Evolutionary conservation across 2,329 filamentous ascomycete genomes (phyloP).

Genomic region (Akanthomyces muscarius): DNA sequence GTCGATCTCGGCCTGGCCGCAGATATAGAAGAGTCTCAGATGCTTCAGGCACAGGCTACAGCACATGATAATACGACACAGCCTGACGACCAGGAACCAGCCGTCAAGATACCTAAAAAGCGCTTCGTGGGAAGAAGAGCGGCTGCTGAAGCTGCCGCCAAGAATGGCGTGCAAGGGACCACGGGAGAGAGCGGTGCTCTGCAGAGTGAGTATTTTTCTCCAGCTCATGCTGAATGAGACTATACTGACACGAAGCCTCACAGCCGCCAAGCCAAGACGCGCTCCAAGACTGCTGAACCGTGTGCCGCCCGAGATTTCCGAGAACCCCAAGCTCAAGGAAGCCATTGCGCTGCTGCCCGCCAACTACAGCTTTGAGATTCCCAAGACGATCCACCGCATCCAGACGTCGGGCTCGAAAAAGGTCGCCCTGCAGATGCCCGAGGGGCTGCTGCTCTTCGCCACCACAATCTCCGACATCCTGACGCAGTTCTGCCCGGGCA

Average conservation of each 20-base stretch:
- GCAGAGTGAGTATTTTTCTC: constrained; percentile 44
- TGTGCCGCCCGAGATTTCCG: constrained; percentile 79
- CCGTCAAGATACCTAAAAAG: constrained; percentile 74
- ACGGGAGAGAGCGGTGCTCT: constrained; percentile 31
- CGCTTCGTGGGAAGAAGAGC: constrained; percentile 83
- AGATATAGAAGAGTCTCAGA: constrained; percentile 54
- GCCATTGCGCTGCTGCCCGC: constrained; percentile 81
- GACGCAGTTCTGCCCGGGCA: constrained; percentile 85
- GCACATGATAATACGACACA: constrained; percentile 27
- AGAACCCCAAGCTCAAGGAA: constrained; percentile 79
- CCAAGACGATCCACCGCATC: constrained; percentile 95
- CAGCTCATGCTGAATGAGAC: neutral
- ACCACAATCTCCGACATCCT: constrained; percentile 97
- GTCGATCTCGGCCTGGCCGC: constrained; percentile 67
- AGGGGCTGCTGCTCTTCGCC: constrained; percentile 90
- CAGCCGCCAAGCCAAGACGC: constrained; percentile 68
- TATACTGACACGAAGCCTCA: neutral
- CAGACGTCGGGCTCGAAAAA: constrained; percentile 72
- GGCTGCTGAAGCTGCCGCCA: constrained; percentile 55
- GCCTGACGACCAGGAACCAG: constrained; percentile 35
- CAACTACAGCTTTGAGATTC: constrained; percentile 99
- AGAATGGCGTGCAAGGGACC: constrained; percentile 31
- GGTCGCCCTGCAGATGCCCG: constrained; percentile 94
- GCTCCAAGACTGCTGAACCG: constrained; percentile 82
- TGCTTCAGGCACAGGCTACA: constrained; percentile 32